Percentiles rank a stretch among this genome's conserved stretches.
Evolutionary conservation across 768 basidiomycete genomes (phyloP).

Genomic region (Trametes coccinea): DNA sequence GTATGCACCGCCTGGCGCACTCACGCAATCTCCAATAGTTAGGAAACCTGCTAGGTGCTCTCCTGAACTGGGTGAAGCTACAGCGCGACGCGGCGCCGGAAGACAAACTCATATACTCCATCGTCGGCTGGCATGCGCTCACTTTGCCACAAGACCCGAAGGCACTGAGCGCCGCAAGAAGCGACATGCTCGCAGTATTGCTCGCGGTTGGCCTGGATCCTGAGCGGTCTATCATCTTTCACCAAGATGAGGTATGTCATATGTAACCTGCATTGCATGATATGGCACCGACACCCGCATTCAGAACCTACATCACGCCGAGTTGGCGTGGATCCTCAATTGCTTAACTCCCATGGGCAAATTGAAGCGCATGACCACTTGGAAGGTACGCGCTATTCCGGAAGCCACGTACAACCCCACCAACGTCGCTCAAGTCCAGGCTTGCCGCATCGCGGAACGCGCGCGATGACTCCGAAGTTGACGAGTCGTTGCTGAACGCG

Average conservation of each 20-base stretch:
- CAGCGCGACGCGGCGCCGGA: slow-evolving; percentile 59
- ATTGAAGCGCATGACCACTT: slow-evolving; percentile 90
- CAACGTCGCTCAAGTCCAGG: slow-evolving; percentile 54
- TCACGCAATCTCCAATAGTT: slow-evolving; percentile 48
- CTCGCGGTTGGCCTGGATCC: slow-evolving; percentile 87
- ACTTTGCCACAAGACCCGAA: slow-evolving; percentile 86
- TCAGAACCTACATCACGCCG: slow-evolving; percentile 82
- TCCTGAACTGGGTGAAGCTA: slow-evolving; percentile 85
- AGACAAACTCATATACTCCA: slow-evolving; percentile 76
- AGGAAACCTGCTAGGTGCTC: slow-evolving; percentile 91
- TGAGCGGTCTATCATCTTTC: slow-evolving; percentile 70
- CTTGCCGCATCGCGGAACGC: slow-evolving; percentile 75
- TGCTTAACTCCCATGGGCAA: slow-evolving; percentile 84
- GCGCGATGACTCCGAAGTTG: slow-evolving; percentile 71
- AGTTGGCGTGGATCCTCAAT: slow-evolving; percentile 87
- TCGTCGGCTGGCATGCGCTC: slow-evolving; percentile 94
- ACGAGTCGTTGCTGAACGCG: slow-evolving; percentile 78
- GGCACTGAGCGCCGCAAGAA: slow-evolving; percentile 57
- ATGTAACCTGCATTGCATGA: too few relatives aligned
- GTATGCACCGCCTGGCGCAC: neutral
- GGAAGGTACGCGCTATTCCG: too few relatives aligned
- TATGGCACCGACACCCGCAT: neutral
- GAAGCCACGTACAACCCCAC: too few relatives aligned
- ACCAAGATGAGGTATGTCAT: slow-evolving; percentile 87
- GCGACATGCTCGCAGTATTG: slow-evolving; percentile 78